Conservation (phyloP, 441 rosid species). For the Cnidoscolus chayamansa region DNA sequence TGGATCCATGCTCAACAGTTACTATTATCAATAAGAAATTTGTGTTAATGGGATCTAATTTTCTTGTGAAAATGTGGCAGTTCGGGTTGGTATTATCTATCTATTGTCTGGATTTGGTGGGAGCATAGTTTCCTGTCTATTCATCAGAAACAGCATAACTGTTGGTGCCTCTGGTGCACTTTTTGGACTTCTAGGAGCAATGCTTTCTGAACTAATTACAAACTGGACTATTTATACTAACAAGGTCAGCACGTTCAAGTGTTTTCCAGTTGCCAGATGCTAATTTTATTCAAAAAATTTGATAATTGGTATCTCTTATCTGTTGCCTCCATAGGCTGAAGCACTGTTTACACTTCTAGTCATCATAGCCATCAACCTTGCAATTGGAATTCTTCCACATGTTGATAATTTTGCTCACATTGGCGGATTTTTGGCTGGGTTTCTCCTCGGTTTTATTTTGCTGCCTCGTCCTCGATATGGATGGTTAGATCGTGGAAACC, state of each 20-base stretch:
- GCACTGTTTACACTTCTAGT: slow-evolving; percentile 60
- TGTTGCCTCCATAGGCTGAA: slow-evolving; percentile 36
- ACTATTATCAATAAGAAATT: not conserved
- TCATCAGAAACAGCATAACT: slow-evolving; percentile 51
- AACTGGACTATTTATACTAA: slow-evolving; percentile 80
- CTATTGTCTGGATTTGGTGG: slow-evolving; percentile 77
- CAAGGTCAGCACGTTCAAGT: slow-evolving; percentile 42
- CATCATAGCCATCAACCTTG: slow-evolving; percentile 62
- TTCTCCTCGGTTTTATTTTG: slow-evolving; percentile 67
- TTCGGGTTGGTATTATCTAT: slow-evolving; percentile 59
- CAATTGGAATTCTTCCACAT: slow-evolving; percentile 72
- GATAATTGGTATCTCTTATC: not conserved
- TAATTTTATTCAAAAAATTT: not conserved
- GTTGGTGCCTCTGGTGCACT: slow-evolving; percentile 94
- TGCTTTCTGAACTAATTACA: slow-evolving; percentile 77
- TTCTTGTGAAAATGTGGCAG: slow-evolving; percentile 35
- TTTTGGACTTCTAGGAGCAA: slow-evolving; percentile 85
- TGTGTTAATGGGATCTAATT: not conserved
- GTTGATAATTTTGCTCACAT: slow-evolving; percentile 88
- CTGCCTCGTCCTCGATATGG: slow-evolving; percentile 65
- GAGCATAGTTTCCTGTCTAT: slow-evolving; percentile 65
- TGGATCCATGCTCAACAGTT: not conserved
- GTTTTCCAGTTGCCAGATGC: too few species aligned
- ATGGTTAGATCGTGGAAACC: slow-evolving; percentile 37
- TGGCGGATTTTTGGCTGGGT: slow-evolving; percentile 76